Evolutionary conservation across 495 filamentous ascomycete species (phyloP), one percentile per base, ranked within the genome.

Genomic region (Aspergillus bridgeri): DNA sequence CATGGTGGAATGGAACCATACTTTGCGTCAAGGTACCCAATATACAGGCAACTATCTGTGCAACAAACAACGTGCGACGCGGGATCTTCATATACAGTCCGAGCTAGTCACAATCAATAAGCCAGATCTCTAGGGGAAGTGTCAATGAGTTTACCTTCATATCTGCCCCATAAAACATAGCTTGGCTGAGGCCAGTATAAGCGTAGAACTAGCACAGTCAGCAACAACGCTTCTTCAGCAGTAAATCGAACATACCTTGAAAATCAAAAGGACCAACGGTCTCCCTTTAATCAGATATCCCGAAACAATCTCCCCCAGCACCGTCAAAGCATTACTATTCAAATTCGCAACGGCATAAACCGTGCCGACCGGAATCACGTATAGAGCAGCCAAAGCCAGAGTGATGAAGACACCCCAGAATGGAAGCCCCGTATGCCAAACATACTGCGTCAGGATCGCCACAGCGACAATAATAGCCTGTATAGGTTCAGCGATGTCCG

Each of bases 21-120:
- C 92, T 91, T 62, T 96, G 91, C 1, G 88, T 92, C 50, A 94
- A 51, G 19, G 87, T 89, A 2, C 87, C 89, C 18, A 95, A 76
- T 54, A 91, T 74, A 1, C 90, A 93, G 23, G 91, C 90, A 33
- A 86, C 78, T 77, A 94, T 86, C 61, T 96, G 91, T 4, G 92
- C 88, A 6, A 75, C 73, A 72, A 95, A 96, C 8, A 96, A 60
- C 21, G 71, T 69, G 13, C 88, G 84, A 0, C 91, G 90, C 18
- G 91, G 91, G 51, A 96, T 91, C 70, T 96, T 95, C 89, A 95
- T 93, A 69, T 96, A 95, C 66, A 93, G 88, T 25, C 91, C 91
- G 0, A 95, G 82, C 67, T 96, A 19, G 3, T 6, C 6, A 23
- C 20, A 51, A 51, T 27, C 8, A 50, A 27, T 29, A 17, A 52